Evolutionary conservation across 2,329 filamentous ascomycete species (phyloP).

Genomic region (Pseudogymnoascus sp.): DNA sequence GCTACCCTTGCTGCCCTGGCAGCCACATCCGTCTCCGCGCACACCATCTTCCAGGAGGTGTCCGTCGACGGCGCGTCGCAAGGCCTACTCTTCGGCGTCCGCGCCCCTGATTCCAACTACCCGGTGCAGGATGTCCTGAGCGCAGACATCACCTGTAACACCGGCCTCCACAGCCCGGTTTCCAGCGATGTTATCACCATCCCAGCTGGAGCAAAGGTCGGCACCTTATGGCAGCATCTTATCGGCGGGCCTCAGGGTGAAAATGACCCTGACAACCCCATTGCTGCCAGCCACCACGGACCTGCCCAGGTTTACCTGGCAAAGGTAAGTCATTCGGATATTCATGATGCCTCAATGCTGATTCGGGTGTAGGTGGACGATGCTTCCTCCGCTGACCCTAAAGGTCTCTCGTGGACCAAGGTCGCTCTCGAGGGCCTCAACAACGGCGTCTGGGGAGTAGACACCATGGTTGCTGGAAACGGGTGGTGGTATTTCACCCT

Average conservation of each 20-base stretch:
- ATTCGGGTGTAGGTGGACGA: constrained; percentile 28
- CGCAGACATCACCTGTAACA: constrained; percentile 39
- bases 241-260: constrained; percentile 38
- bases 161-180: constrained; percentile 30
- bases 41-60: constrained; percentile 39
- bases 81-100: constrained; percentile 41
- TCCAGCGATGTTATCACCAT: constrained; percentile 35
- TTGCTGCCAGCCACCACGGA: constrained; percentile 38
- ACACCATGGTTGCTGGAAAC: constrained; percentile 24
- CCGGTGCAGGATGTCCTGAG: constrained; percentile 42
- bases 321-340: constrained; percentile 27
- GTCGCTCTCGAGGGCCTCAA: constrained; percentile 35
- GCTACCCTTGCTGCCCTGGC: constrained; percentile 12
- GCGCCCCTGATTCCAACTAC: constrained; percentile 41
- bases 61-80: constrained; percentile 41
- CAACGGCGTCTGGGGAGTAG: constrained; percentile 20
- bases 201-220: constrained; percentile 40
- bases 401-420: constrained; percentile 33
- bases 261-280: constrained; percentile 40
- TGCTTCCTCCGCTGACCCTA: constrained; percentile 24
- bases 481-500: constrained; percentile 42
- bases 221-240: constrained; percentile 42
- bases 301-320: constrained; percentile 37
- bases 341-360: not conserved
- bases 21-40: constrained; percentile 29